Evolutionary conservation across 352 stramenopile genomes (phyloP), one percentile per base, ranked within the genome.

Genomic region (Globisporangium polare): DNA sequence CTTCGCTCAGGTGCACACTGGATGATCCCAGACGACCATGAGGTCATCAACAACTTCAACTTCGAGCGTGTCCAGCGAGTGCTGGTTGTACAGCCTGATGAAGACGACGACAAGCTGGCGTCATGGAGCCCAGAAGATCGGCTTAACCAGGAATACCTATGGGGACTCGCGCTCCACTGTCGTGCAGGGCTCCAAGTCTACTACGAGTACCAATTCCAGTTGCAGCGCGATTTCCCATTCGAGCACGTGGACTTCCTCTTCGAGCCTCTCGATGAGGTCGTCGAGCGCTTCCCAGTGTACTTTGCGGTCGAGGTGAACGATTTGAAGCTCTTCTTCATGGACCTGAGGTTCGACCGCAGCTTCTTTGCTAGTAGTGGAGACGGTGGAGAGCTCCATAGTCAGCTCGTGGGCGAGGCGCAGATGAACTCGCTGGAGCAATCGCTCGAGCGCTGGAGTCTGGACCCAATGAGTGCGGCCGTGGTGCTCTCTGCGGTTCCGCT

Each of bases 1-100:
- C 62, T 91, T 3, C 80, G 83, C 2, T 46, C 62, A 4, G 83
- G 83, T 27, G 83, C 83, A 13, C 81, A 91, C 58, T 91, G 80
- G 82, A 92, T 92, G 83, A 51, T 91, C 4, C 78, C 83, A 0
- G 83, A 92, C 54, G 83, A 92, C 66, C 83, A 92, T 60, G 83
- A 92, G 45, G 69, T 92, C 18, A 62, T 84, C 58, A 92, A 91
- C 69, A 92, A 92, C 58, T 72, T 88, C 60, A 91, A 88, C 59
- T 68, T 68, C 20, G 69, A 76, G 56, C 52, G 67, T 9, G 68
- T 82, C 17, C 60, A 79, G 17, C 70, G 69, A 5, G 63, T 69
- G 12, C 77, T 62, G 20, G 45, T 7, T 33, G 29, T 5, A 3
- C 3, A 26, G 26, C 0, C 5, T 15, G 5, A 20, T 15, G 4